Evolutionary conservation across 2,329 filamentous ascomycete species (phyloP).

Genomic region (Pseudogymnoascus sp.): DNA sequence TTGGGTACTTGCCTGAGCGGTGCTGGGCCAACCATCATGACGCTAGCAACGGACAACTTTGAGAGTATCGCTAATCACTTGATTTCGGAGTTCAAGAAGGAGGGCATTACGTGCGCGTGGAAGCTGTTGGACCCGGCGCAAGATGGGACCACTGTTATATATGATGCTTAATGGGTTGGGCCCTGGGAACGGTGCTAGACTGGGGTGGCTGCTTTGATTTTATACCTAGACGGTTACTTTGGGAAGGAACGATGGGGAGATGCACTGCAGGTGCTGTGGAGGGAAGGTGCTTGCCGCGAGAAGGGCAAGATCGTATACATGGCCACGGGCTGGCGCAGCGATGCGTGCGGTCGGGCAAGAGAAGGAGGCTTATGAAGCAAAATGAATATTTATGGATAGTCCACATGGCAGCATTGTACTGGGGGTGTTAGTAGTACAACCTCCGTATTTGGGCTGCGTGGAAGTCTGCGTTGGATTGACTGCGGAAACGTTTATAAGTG

Average conservation of each 20-base stretch:
- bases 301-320: not conserved
- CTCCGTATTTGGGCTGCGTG: not conserved
- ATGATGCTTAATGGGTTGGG: not conserved
- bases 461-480: not conserved
- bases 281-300: not conserved
- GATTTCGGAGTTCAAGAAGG: constrained; percentile 61
- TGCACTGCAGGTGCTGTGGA: not conserved
- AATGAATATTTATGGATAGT: not conserved
- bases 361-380: not conserved
- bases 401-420: not conserved
- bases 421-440: not conserved
- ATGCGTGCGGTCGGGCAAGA: not conserved
- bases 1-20: constrained; percentile 92
- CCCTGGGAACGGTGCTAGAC: not conserved
- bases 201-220: not conserved
- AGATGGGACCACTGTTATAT: constrained; percentile 35
- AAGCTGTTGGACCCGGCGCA: constrained; percentile 81
- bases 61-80: constrained; percentile 75
- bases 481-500: not conserved
- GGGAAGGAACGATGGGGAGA: not conserved
- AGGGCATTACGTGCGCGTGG: constrained; percentile 76
- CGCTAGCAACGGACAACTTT: constrained; percentile 84
- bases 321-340: not conserved
- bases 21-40: constrained; percentile 89
- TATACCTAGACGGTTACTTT: constrained; percentile 1